Evolutionary conservation across 345 rosid species (phyloP), one percentile per base, ranked within the genome.

Genomic region (Camelina sativa): DNA sequence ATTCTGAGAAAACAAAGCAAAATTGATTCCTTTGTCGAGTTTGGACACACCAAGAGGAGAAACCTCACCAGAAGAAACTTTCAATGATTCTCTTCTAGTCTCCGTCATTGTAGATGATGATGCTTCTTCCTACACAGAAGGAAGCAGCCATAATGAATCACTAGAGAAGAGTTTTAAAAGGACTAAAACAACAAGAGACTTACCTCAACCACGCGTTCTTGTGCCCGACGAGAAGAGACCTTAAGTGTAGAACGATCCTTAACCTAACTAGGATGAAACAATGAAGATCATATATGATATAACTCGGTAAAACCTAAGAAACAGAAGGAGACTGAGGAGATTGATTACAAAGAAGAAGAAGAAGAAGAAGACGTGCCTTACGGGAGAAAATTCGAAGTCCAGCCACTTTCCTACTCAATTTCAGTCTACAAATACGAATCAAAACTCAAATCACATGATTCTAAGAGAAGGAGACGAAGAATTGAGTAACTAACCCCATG

Each of bases 21-120:
- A 94, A 64, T 91, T 94, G 80, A 88, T 85, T 70, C 98, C 95
- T 5, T 80, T 86, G 15, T 86, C 86, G 55, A 84, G 85, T 87
- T 88, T 85, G 2, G 97, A 87, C 9, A 85, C 92, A 17, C 98
- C 98, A 11, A 94, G 74, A 34, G 96, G 98, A 83, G 80, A 87
- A 38, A 84, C 77, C 81, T 87, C 91, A 57, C 98, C 98, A 23
- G 87, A 84, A 38, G 78, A 91, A 50, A 74, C 80, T 63, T 76
- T 84, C 4, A 87, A 81, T 5, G 81, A 76, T n/a, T 67, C 79
- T 34, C 16, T 71, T 34, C 19, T 71, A 20, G 77, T 57, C 55
- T 80, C 86, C 50, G 84, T 64, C 84, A 82, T 82, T 34, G 67
- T 52, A 35, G 86, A 73, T 28, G 30, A 28, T 28, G 30, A 28